A percentile compares a stretch with the other conserved stretches of the same genome.
Evolutionary conservation across 495 filamentous ascomycete genomes (phyloP).

Genomic region (Hypoxylon crocopeplum): DNA sequence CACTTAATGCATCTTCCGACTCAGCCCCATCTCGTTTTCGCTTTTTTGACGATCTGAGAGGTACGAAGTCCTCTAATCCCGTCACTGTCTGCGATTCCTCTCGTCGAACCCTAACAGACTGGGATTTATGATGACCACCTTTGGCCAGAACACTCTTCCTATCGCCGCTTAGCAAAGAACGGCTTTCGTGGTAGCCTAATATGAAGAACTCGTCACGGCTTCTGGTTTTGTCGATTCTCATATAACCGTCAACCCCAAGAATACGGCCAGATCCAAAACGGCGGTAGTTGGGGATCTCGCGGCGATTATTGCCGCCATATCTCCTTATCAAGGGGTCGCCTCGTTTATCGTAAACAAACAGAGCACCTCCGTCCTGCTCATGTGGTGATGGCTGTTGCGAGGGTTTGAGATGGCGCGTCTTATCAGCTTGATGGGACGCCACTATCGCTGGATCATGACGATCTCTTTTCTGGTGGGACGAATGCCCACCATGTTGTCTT

Average conservation of each 20-base stretch:
- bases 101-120: constrained; percentile 36
- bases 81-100: constrained; percentile 19
- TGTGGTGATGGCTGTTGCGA: constrained; percentile 35
- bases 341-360: constrained; percentile 50
- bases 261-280: constrained; percentile 50
- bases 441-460: constrained; percentile 24
- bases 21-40: constrained; percentile 43
- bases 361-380: constrained; percentile 22
- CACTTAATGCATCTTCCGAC: constrained; percentile 41
- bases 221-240: constrained; percentile 46
- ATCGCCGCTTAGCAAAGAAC: constrained; percentile 47
- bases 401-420: constrained; percentile 37
- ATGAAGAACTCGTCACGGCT: constrained; percentile 48
- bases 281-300: constrained; percentile 48
- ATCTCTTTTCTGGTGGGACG: constrained; percentile 3
- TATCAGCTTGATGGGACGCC: constrained; percentile 35
- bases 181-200: constrained; percentile 27
- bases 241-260: constrained; percentile 45
- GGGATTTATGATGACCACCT: constrained; percentile 33
- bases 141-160: constrained; percentile 43
- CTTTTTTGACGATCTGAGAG: constrained; percentile 47
- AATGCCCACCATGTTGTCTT: constrained; percentile 11
- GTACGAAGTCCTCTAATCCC: constrained; percentile 46
- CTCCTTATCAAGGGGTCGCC: constrained; percentile 53
- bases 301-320: constrained; percentile 52